phyloP scores from a whole-genome alignment of 139 green algal genomes.

The Diplosphaera chodatii region DNA sequence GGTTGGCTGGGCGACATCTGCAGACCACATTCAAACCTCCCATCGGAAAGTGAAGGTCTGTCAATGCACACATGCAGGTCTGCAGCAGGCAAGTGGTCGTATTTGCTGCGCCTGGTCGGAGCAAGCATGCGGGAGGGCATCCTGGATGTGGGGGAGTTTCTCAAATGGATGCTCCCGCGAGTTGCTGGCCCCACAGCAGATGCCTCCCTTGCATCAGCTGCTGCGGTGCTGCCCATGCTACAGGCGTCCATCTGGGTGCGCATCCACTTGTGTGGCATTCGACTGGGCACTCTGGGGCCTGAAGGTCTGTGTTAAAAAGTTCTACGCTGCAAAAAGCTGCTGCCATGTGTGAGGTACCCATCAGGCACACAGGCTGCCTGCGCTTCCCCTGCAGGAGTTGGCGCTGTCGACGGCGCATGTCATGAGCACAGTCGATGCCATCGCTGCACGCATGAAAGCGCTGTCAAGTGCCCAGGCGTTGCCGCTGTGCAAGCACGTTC shows the following conservation, averaged over 20 bases:
- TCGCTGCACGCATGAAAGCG: background rate
- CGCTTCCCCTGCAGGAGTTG: no score
- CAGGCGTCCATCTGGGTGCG: conserved; percentile 1
- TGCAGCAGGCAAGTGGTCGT: background rate
- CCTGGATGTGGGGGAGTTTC: background rate
- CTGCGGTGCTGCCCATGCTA: background rate
- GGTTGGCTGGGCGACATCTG: no score
- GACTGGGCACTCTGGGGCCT: no score
- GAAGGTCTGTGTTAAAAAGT: no score
- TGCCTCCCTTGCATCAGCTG: background rate
- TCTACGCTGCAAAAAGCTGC: no score
- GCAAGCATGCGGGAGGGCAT: background rate
- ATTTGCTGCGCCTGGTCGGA: background rate
- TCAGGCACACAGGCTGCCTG: no score
- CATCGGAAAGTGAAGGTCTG: no score
- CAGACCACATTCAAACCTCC: no score
- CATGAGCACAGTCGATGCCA: background rate
- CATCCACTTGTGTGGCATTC: no score
- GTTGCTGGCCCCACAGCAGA: background rate
- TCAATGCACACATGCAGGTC: no score
- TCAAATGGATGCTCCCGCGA: background rate
- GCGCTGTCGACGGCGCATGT: no score
- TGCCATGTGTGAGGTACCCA: no score
- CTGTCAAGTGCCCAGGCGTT: background rate
- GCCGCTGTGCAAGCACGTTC: background rate